Percentiles rank a stretch among this genome's conserved stretches.
These are phyloP conservation scores for Ophiostoma ulmi DNA, from an alignment of 2,329 filamentous ascomycete species.

Conservation along the genomic window DNA sequence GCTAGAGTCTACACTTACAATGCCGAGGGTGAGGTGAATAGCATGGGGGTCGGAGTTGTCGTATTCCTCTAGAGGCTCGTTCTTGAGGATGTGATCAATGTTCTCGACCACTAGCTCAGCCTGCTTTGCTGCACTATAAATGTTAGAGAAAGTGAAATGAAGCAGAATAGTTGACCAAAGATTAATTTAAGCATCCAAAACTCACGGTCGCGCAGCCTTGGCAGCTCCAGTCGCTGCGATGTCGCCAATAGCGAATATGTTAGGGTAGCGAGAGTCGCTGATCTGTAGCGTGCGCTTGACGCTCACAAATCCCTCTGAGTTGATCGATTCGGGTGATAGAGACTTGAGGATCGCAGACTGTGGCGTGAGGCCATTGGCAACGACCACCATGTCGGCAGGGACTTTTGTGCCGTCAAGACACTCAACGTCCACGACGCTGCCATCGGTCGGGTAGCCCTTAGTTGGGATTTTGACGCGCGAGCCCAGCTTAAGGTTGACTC, in stretches of 20 bases:
- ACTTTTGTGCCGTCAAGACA: slow-evolving; percentile 20
- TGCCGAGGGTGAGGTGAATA: slow-evolving; percentile 25
- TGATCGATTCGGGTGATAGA: slow-evolving; percentile 19
- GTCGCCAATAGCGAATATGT: slow-evolving; percentile 61
- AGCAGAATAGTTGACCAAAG: no score
- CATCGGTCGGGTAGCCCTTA: slow-evolving; percentile 12
- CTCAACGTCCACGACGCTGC: slow-evolving; percentile 7
- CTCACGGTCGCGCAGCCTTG: slow-evolving; percentile 31
- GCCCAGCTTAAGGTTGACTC: slow-evolving; percentile 21
- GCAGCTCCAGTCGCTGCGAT: slow-evolving; percentile 49
- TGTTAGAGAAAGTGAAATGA: background rate
- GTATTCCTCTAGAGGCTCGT: slow-evolving; percentile 23
- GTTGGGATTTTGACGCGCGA: slow-evolving; percentile 18
- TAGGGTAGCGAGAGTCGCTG: slow-evolving; percentile 27
- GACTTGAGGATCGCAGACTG: slow-evolving; percentile 21
- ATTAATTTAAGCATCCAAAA: background rate
- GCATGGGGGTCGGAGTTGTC: slow-evolving; percentile 18
- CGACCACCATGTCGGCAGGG: slow-evolving; percentile 20
- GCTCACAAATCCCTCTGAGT: slow-evolving; percentile 22
- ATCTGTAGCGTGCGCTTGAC: slow-evolving; percentile 25
- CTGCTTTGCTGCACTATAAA: slow-evolving; percentile 17
- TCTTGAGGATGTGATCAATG: slow-evolving; percentile 23
- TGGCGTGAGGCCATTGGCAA: slow-evolving; percentile 23
- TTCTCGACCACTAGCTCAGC: slow-evolving; percentile 24
- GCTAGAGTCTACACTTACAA: slow-evolving; percentile 7